Evolutionary conservation across 2,329 filamentous ascomycete genomes (phyloP).

Genomic region (Bipolaris bicolor): DNA sequence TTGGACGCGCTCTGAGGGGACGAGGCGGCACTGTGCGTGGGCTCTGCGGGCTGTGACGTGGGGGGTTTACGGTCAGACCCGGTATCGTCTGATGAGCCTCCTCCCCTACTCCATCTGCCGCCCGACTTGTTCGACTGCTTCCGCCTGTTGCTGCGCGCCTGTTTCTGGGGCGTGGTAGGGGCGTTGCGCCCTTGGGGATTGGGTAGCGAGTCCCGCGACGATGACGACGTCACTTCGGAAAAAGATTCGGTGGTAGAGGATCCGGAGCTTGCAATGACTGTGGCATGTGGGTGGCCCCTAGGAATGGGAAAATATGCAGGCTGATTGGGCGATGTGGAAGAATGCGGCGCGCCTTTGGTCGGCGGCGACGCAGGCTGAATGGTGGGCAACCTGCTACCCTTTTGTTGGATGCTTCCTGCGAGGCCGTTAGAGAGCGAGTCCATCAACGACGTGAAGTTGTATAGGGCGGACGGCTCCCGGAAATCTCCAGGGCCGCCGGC

Average conservation of each 20-base stretch:
- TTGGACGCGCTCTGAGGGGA: conserved; percentile 28
- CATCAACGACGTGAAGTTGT: conserved; percentile 15
- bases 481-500: conserved; percentile 21
- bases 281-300: conserved; percentile 36
- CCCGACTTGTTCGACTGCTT: conserved; percentile 34
- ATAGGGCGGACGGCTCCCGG: conserved; percentile 19
- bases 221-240: conserved; percentile 41
- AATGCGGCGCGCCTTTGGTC: conserved; percentile 37
- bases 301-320: conserved; percentile 18
- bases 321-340: conserved; percentile 20
- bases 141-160: conserved; percentile 34
- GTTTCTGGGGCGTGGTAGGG: conserved; percentile 36
- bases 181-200: conserved; percentile 30
- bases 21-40: conserved; percentile 20
- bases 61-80: conserved; percentile 32
- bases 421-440: conserved; percentile 31
- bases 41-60: conserved; percentile 27
- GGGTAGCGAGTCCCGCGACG: conserved; percentile 39
- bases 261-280: conserved; percentile 32
- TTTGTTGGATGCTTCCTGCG: conserved; percentile 25
- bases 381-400: conserved; percentile 28
- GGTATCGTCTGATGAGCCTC: conserved; percentile 38
- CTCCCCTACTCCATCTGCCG: conserved; percentile 40
- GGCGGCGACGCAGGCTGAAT: conserved; percentile 36
- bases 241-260: conserved; percentile 32